These are phyloP conservation scores for Huntiella savannae DNA, from an alignment of 2,329 filamentous ascomycete species.

Conservation along the genomic window DNA sequence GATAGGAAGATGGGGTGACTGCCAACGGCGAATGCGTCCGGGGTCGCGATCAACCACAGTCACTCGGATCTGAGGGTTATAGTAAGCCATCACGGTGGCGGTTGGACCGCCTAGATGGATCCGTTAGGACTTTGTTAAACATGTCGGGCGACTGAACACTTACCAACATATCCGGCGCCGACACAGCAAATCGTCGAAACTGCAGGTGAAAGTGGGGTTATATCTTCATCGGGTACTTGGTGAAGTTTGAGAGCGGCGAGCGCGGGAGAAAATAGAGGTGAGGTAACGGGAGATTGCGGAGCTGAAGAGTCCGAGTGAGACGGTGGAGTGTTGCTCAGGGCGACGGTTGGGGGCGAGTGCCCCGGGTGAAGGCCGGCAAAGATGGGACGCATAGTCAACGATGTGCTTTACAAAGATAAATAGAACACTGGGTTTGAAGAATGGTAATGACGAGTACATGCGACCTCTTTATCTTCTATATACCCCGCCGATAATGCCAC, in stretches of 20 bases:
- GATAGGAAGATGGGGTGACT: constrained; percentile 53
- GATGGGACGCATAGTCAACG: not conserved
- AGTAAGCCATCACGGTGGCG: constrained; percentile 52
- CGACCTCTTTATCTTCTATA: too few relatives aligned
- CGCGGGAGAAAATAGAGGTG: not conserved
- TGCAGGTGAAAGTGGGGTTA: not conserved
- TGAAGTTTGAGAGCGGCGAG: constrained; percentile 1
- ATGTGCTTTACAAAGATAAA: too few relatives aligned
- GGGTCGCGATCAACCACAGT: constrained; percentile 57
- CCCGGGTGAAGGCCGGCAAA: not conserved
- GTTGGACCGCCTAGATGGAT: constrained; percentile 45
- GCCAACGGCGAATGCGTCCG: constrained; percentile 50
- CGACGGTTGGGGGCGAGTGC: not conserved
- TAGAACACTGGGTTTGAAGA: too few relatives aligned
- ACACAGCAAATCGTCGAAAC: constrained; percentile 51
- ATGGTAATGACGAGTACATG: too few relatives aligned
- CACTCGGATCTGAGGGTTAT: constrained; percentile 51
- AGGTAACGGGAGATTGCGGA: not conserved
- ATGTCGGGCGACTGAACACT: constrained; percentile 16
- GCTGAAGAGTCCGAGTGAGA: not conserved
- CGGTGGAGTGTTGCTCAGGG: not conserved
- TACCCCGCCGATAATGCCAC: too few relatives aligned
- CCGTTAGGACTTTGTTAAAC: not conserved
- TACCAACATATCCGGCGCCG: constrained; percentile 59
- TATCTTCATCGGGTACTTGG: not conserved